Evolutionary conservation across 805 yeast genomes (phyloP).

Genomic region (Wickerhamiella cacticola): DNA sequence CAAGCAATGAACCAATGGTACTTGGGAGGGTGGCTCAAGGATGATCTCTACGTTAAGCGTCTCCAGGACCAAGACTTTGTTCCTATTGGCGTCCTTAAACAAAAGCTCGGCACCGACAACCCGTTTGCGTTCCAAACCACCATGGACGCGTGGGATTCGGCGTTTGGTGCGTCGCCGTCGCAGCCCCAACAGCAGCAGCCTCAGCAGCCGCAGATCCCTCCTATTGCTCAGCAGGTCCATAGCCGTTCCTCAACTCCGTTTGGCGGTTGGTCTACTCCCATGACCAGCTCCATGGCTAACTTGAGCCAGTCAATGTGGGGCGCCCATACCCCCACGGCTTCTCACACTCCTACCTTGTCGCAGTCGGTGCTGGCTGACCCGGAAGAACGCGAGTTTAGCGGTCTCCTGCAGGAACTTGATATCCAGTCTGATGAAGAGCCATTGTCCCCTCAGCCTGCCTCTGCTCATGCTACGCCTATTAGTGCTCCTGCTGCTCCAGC

Average conservation of each 20-base stretch:
- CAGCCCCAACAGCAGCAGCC: conserved; percentile 1
- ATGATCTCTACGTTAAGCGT: conserved; percentile 46
- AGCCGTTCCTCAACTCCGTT: conserved; percentile 5
- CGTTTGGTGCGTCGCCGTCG: background rate
- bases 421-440: conserved; percentile 10
- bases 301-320: conserved; percentile 8
- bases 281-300: background rate
- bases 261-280: conserved; percentile 6
- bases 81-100: conserved; percentile 44
- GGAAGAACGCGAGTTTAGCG: conserved; percentile 9
- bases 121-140: conserved; percentile 42
- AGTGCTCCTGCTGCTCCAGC: background rate
- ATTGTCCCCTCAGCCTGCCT: conserved; percentile 4
- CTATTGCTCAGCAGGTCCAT: background rate
- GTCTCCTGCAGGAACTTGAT: conserved; percentile 8
- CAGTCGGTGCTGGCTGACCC: background rate
- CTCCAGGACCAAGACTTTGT: conserved; percentile 41
- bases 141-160: conserved; percentile 17
- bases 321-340: background rate
- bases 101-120: conserved; percentile 37
- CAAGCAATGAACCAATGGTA: conserved; percentile 70
- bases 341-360: background rate
- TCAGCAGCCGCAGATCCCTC: conserved; percentile 4
- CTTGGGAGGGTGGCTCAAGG: conserved; percentile 43
- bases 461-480: background rate